These are phyloP conservation scores for Penicillium polonicum DNA, from an alignment of 2,329 filamentous ascomycete species.

Conservation along the genomic window DNA sequence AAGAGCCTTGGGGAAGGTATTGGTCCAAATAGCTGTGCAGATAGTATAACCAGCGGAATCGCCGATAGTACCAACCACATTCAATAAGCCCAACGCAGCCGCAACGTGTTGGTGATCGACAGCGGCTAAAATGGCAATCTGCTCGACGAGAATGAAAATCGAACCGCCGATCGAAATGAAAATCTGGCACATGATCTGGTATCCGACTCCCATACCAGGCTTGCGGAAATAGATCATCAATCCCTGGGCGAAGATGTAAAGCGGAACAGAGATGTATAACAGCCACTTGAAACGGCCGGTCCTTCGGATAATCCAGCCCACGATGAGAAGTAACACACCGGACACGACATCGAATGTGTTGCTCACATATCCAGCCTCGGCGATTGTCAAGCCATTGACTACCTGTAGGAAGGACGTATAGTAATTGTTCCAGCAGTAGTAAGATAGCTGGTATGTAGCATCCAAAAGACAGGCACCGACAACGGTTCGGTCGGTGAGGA, in stretches of 20 bases:
- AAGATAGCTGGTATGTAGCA: conserved; percentile 29
- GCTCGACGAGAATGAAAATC: conserved; percentile 51
- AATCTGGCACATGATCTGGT: conserved; percentile 58
- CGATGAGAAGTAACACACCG: conserved; percentile 55
- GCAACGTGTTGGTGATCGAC: conserved; percentile 57
- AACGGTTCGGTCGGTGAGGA: conserved; percentile 39
- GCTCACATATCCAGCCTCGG: conserved; percentile 44
- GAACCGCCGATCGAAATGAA: conserved; percentile 56
- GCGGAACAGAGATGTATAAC: conserved; percentile 53
- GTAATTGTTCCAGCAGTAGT: conserved; percentile 34
- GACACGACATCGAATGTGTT: conserved; percentile 54
- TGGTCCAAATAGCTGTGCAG: conserved; percentile 60
- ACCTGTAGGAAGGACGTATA: conserved; percentile 26
- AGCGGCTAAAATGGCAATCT: conserved; percentile 56
- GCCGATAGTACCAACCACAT: conserved; percentile 56
- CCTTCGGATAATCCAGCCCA: conserved; percentile 51
- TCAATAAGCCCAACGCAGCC: conserved; percentile 54
- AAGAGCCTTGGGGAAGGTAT: conserved; percentile 52
- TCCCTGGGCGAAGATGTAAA: conserved; percentile 53
- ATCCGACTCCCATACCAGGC: conserved; percentile 48
- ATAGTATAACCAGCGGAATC: conserved; percentile 55
- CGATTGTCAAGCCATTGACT: conserved; percentile 30
- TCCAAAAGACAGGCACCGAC: conserved; percentile 31
- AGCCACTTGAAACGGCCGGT: conserved; percentile 55
- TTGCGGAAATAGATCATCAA: conserved; percentile 57